Conservation (phyloP, 1,139 yeast genomes). For the Arxiozyma bovina region DNA sequence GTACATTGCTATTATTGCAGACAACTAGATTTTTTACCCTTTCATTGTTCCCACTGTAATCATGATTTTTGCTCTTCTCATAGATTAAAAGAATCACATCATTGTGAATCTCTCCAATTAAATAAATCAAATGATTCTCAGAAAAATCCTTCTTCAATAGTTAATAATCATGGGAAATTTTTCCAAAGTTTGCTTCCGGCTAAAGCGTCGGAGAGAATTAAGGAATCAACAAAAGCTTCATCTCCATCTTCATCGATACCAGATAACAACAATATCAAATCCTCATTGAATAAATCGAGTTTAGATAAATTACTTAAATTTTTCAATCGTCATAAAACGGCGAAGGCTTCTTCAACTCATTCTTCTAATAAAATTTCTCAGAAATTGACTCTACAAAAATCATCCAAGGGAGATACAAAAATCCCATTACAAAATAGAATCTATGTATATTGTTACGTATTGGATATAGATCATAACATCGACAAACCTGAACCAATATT, state of each 20-base stretch:
- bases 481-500: conserved; percentile 18
- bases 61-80: conserved; percentile 53
- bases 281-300: conserved; percentile 33
- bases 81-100: conserved; percentile 41
- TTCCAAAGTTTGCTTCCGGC: conserved; percentile 47
- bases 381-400: conserved; percentile 39
- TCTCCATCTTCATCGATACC: conserved; percentile 7
- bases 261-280: conserved; percentile 9
- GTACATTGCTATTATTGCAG: conserved; percentile 56
- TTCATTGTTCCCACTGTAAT: conserved; percentile 50
- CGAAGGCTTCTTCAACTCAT: background rate
- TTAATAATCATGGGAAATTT: conserved; percentile 19
- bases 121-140: background rate
- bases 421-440: conserved; percentile 49
- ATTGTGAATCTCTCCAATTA: conserved; percentile 30
- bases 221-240: background rate
- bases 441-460: conserved; percentile 51
- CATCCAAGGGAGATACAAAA: conserved; percentile 62
- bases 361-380: conserved; percentile 31
- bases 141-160: too few species aligned
- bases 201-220: conserved; percentile 40
- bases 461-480: conserved; percentile 32
- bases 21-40: conserved; percentile 62
- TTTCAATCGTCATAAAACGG: conserved; percentile 26
- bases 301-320: conserved; percentile 41